Evolutionary conservation across 805 yeast species (phyloP).

Genomic region (Spathaspora gorwiae): DNA sequence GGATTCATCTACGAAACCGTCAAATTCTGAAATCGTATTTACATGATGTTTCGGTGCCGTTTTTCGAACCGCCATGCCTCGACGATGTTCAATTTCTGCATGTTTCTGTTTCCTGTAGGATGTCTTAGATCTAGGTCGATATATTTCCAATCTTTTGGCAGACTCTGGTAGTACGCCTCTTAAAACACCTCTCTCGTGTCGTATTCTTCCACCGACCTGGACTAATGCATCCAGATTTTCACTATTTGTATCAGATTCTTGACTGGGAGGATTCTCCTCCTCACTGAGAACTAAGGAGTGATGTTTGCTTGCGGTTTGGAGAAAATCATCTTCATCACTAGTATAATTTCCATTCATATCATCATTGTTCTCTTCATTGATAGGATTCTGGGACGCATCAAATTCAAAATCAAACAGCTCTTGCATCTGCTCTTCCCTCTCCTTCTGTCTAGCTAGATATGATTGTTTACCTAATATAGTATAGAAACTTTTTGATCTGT

Average conservation of each 20-base stretch:
- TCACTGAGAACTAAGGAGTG: not conserved
- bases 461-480: constrained; percentile 26
- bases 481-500: constrained; percentile 34
- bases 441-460: constrained; percentile 3
- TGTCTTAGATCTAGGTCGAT: constrained; percentile 7
- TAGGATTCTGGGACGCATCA: not conserved
- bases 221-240: constrained; percentile 9
- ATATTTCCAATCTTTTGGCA: constrained; percentile 27
- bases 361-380: constrained; percentile 7
- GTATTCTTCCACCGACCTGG: constrained; percentile 21
- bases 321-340: not conserved
- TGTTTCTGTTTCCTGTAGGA: constrained; percentile 2
- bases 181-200: constrained; percentile 27
- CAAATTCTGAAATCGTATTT: constrained; percentile 7
- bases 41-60: not conserved
- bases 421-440: not conserved
- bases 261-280: not conserved
- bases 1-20: constrained; percentile 17
- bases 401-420: not conserved
- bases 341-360: constrained; percentile 1
- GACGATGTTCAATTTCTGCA: constrained; percentile 18
- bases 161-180: constrained; percentile 39
- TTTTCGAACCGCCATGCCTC: constrained; percentile 35
- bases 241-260: not conserved
- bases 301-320: not conserved